Base-by-base conservation (phyloP, 768 basidiomycete species). In the Mycena sanguinolenta region DNA sequence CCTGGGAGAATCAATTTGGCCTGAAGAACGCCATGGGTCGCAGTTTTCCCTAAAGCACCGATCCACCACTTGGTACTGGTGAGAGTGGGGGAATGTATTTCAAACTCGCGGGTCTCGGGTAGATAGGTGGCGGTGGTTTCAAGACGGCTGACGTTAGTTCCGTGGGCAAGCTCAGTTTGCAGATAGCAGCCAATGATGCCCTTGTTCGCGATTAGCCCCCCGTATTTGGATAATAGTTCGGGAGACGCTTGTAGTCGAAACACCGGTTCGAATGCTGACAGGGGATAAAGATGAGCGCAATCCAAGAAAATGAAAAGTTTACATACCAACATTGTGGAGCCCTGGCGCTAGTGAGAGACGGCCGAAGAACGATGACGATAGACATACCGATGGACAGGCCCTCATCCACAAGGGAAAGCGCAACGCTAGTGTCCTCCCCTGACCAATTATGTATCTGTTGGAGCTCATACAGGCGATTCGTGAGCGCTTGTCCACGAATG, bases 21-120 rank as follows among this genome's bases (percentile, higher is more conserved):
- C 77, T 94, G 92, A 0, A 94, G 87, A 17, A 92, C 86, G 6
- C 92, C 92, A 76, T 94, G 92, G 0, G 92, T 93, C 0, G 93
- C 88, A 0, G 90, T 91, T 80, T 89, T 90, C 0, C 89, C 93
- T 17, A 92, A 81, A 7, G 84, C 90, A 10, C 93, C 93, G 63
- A 92, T 87, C 94, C 93, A 95, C 92, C 93, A 95, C 77, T 95
- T 95, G 71, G 84, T 88, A 69, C 91, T 92, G 1, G 92, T 92
- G 27, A 93, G 73, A 0, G 90, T 90, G 0, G 94, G 93, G 1
- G 92, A 92, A 75, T 95, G 85, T 42, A 95, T 88, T 49, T 92
- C 91, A 72, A 95, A 94, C 76, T 92, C 90, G 62, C 85, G 78
- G 0, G 88, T 86, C 34, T 88, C 86, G 0, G 89, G 89, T n/a